Base-by-base conservation (phyloP, 1,284 basidiomycete species). In the Boletus semigastroideus region DNA sequence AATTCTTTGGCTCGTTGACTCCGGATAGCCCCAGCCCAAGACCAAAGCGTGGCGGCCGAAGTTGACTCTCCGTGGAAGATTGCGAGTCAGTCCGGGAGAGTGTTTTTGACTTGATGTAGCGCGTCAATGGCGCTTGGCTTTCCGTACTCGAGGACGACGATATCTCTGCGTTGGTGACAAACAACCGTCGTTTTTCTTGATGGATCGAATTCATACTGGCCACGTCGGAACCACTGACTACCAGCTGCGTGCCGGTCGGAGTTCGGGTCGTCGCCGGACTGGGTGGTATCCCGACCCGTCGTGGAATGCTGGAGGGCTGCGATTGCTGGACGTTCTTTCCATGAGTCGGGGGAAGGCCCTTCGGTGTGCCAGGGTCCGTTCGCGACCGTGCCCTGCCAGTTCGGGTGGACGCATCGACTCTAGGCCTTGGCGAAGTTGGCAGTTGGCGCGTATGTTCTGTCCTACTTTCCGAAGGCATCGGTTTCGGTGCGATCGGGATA, bases 151-250 rank as follows among this genome's bases (percentile, higher is more conserved):
- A 78, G 7, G 46, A 31, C 12, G 13, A 14, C 12, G 28, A 30
- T 22, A 79, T 72, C 25, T 75, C 73, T 0, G 76, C 77, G 53
- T 84, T 84, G 4, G 80, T 72, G 5, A 86, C 78, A 5, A 78
- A 75, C 4, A 85, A 66, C 38, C 74, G 72, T 34, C 78, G 65
- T 48, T 67, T 60, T 25, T 59, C 62, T 42, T 48, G 54, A 54
- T 62, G 70, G 42, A 62, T 66, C 13, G 52, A 25, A 20, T 52
- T 45, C 10, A 22, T 12, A 22, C 41, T 38, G 14, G 28, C 49
- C 5, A 25, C 31, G 13, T 56, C 67, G 12, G 51, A 42, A 22
- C 49, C 39, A 30, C 34, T 42, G 34, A 47, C 33, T 3, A 42
- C 19, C 13, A 7, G 31, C 5, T 51, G 52, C 12, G 45, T 17